Conservation (phyloP, 257 asterid species). For the Solanum peruvianum region DNA sequence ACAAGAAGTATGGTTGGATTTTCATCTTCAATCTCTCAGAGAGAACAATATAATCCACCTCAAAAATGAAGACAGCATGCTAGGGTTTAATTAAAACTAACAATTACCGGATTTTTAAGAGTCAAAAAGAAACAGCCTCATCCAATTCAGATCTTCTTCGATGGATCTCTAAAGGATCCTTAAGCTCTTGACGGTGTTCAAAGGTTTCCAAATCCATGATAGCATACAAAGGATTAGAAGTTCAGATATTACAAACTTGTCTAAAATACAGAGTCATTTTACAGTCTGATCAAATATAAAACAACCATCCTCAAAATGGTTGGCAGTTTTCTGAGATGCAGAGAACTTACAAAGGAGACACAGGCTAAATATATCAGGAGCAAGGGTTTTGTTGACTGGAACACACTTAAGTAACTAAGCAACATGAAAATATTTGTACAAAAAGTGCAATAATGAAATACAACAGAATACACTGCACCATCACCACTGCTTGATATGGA, state of each 20-base stretch:
- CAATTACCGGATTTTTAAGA: background rate
- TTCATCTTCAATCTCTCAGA: background rate
- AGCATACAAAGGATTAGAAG: background rate
- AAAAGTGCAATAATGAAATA: background rate
- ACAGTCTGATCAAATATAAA: background rate
- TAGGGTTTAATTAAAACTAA: background rate
- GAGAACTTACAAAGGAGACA: background rate
- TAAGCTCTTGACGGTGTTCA: background rate
- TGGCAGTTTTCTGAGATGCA: background rate
- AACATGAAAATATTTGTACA: background rate
- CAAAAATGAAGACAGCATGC: background rate
- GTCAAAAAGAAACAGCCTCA: background rate
- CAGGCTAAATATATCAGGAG: background rate
- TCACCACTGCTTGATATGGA: background rate
- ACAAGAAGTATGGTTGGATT: background rate
- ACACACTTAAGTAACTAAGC: background rate
- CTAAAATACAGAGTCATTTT: background rate
- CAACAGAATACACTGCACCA: background rate
- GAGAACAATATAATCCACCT: background rate
- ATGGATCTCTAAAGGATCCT: background rate
- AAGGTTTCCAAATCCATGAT: background rate
- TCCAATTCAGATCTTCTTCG: background rate
- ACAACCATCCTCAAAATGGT: background rate
- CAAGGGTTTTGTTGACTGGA: background rate
- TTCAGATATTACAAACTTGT: background rate